Evolutionary conservation across 2,329 filamentous ascomycete species (phyloP).

Genomic region (Aurifilum marmelostoma): DNA sequence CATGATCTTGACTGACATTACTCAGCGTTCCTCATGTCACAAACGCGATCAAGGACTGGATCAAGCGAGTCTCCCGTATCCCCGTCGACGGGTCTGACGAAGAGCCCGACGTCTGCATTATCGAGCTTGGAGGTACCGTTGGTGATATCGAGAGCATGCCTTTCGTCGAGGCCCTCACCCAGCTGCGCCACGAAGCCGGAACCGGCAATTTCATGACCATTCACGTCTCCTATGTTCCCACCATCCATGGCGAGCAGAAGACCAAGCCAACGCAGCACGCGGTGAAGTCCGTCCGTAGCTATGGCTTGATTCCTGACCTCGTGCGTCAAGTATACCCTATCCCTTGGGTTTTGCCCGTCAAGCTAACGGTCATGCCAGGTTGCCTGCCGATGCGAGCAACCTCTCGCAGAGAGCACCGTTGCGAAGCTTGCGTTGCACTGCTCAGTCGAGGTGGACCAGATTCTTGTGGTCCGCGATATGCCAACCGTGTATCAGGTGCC

Average conservation of each 20-base stretch:
- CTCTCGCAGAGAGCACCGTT: conserved; percentile 73
- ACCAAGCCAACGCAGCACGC: conserved; percentile 96
- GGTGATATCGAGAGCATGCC: conserved; percentile 86
- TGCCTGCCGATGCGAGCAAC: conserved; percentile 85
- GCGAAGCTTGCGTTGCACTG: conserved; percentile 89
- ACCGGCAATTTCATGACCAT: conserved; percentile 86
- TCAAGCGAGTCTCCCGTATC: conserved; percentile 80
- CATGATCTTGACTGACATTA: conserved; percentile 16
- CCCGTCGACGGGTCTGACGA: conserved; percentile 84
- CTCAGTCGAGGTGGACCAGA: conserved; percentile 82
- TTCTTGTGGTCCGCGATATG: conserved; percentile 89
- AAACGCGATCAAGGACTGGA: conserved; percentile 90
- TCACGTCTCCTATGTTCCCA: conserved; percentile 84
- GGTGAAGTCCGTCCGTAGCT: conserved; percentile 80
- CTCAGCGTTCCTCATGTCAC: conserved; percentile 80
- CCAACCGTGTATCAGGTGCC: conserved; percentile 93
- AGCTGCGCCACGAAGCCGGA: conserved; percentile 73
- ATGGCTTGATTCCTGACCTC: conserved; percentile 73
- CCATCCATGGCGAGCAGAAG: conserved; percentile 75
- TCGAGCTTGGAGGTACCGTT: conserved; percentile 51
- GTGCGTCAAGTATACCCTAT: conserved; percentile 44
- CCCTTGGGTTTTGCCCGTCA: conserved; percentile 16
- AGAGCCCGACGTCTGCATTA: conserved; percentile 90
- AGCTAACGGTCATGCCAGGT: conserved; percentile 57
- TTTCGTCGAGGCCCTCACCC: conserved; percentile 84